Base-by-base conservation (phyloP, 257 asterid genomes). In the Primulina huaijiensis region DNA sequence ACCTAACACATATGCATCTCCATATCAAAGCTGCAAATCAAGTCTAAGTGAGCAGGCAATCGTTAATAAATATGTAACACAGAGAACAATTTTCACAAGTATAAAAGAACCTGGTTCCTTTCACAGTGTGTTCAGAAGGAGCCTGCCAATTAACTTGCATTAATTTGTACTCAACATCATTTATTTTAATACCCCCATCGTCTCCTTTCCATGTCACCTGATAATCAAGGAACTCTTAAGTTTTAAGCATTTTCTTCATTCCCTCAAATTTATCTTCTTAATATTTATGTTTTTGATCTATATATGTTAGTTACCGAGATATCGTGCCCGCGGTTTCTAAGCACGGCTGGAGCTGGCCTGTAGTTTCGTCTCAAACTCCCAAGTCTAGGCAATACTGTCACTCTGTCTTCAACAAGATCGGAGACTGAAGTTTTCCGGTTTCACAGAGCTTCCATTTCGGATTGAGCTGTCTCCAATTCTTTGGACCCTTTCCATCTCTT, bases 1-100 rank as follows among this genome's bases (percentile, higher is more conserved):
- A n/a, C n/a, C n/a, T n/a, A n/a, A n/a, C n/a, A n/a, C 74, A 92
- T n/a, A 67, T 92, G 98, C 27, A 82, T 43, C 82, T 92, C 98
- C 95, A 85, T 69, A 0, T 75, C 64, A 31, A 70, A 78, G 7
- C 97, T 90, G 69, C 76, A 70, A 66, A 68, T 6, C 62, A 53
- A 23, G 16, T 46, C 27, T 8, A 53, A 72, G 14, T 27, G 59
- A 62, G 20, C 35, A 10, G 21, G 3, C 3, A 27, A 27, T 27
- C 30, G 2, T 27, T 27, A 30, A 10, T 1, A 31, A 31, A 30
- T 25, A 40, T 8, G 2, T 0, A 43, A 43, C 53, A 30, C 33
- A 30, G 7, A 31, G 34, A 31, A 31, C 34, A 8, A 27, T 27
- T 40, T 11, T 11, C 50, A 12, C 12, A 12, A 43, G 7, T 12